A percentile compares a stretch with the other conserved stretches of the same genome.
phyloP scores from a whole-genome alignment of 257 asterid species.

The Coffea canephora region DNA sequence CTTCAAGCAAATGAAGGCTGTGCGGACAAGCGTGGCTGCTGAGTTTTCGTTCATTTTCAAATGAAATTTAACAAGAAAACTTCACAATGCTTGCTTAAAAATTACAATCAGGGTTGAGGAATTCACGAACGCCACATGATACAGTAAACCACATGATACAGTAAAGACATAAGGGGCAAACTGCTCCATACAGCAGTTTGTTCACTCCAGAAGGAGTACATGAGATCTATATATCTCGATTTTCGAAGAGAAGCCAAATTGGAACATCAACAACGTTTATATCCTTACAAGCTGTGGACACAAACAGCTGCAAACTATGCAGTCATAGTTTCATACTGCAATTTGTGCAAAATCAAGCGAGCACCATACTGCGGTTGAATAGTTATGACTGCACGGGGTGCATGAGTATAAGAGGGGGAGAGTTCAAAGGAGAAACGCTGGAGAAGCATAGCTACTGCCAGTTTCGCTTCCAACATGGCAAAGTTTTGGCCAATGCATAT shows the following conservation, averaged over 20 bases:
- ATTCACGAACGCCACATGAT: too few species aligned
- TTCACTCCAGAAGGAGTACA: background rate
- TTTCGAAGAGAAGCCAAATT: background rate
- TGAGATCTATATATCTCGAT: background rate
- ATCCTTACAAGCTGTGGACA: background rate
- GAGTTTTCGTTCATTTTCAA: too few species aligned
- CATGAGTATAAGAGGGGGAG: conserved; percentile 20
- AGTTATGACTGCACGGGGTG: background rate
- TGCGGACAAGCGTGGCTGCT: too few species aligned
- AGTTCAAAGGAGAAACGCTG: conserved; percentile 20
- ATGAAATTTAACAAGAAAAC: background rate
- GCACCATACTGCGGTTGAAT: conserved; percentile 22
- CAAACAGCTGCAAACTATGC: too few species aligned
- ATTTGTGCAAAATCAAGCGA: conserved; percentile 9
- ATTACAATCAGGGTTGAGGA: background rate
- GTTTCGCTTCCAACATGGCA: conserved; percentile 18
- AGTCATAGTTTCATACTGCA: background rate
- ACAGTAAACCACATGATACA: too few species aligned
- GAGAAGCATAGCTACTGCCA: conserved; percentile 12
- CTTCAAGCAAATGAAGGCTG: too few species aligned
- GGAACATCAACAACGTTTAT: background rate
- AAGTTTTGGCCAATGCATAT: conserved; percentile 20
- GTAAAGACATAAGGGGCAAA: too few species aligned
- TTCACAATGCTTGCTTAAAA: background rate
- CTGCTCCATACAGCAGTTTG: background rate